A percentile compares a stretch with the other conserved stretches of the same genome.
These are phyloP conservation scores for Pelargonium exstipulatum DNA, from an alignment of 441 rosid genomes.

Conservation along the genomic window DNA sequence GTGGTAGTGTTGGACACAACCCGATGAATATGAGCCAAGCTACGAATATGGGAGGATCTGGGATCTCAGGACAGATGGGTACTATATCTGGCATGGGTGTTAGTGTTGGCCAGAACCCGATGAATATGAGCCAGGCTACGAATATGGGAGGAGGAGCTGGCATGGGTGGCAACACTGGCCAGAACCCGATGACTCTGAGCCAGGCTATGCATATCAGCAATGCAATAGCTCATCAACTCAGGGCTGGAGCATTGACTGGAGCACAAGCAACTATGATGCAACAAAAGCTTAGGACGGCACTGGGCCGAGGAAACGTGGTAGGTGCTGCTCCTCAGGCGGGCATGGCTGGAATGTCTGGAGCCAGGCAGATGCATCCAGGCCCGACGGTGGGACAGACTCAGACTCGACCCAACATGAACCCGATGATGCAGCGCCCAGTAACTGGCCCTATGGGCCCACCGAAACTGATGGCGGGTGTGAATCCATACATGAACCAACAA, in stretches of 20 bases:
- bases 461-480: constrained; percentile 66
- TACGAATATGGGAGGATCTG: constrained; percentile 27
- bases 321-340: constrained; percentile 54
- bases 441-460: constrained; percentile 89
- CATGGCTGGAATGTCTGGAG: constrained; percentile 58
- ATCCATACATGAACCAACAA: constrained; percentile 57
- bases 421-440: constrained; percentile 56
- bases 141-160: constrained; percentile 70
- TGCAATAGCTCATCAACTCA: constrained; percentile 56
- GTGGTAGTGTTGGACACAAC: constrained; percentile 54
- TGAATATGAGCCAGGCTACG: constrained; percentile 54
- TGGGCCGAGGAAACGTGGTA: constrained; percentile 32
- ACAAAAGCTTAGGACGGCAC: constrained; percentile 31
- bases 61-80: constrained; percentile 27
- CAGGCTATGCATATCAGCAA: constrained; percentile 46
- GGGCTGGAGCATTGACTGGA: constrained; percentile 41
- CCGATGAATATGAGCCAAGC: constrained; percentile 43
- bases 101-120: constrained; percentile 54
- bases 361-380: constrained; percentile 63
- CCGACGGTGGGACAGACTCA: constrained; percentile 55
- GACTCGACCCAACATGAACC: constrained; percentile 52
- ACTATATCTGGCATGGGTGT: constrained; percentile 46
- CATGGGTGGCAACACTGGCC: constrained; percentile 48
- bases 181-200: constrained; percentile 48
- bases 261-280: constrained; percentile 34